Base-by-base conservation (phyloP, 2,329 filamentous ascomycete genomes). In the Blastomyces emzantsi region DNA sequence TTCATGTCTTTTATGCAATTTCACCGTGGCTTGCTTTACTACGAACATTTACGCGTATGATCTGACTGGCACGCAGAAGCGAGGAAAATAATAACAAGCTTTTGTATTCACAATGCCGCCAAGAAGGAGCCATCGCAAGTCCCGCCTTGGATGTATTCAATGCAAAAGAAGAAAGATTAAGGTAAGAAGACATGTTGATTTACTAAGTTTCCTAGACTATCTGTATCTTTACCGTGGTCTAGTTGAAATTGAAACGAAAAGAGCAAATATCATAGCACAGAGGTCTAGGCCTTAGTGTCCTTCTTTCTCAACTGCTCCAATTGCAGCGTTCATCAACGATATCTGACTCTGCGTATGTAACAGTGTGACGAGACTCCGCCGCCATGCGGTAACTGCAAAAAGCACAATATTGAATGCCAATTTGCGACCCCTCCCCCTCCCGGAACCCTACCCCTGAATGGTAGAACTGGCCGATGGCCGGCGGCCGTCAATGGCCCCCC, bases 161-260 rank as follows among this genome's bases (percentile, higher is more conserved):
- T 75, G 73, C 64, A 75, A 75, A 63, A 64, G 69, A 64, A 63
- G 72, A 47, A 74, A 74, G 63, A 69, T 75, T 63, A 75, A 75
- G 72, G 73, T 74, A 69, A 62, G 69, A n/a, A 45, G 56, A 33
- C 15, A 28, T 9, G 13, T 49, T 15, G 28, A 56, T 52, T 41
- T 36, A n/a, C 17, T 22, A 45, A n/a, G 2, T 49, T 59, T 17
- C 28, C 19, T 49, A 11, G n/a, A 17, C 13, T 30, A 15, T 41
- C 19, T 15, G 3, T 22, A 2, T 58, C 33, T 58, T 52, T 25
- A 51, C 54, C 47, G 55, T 25, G 13, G 36, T 52, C 25, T 25
- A 52, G 49, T 52, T 52, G 49, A 17, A 36, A 25, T 52, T 6
- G 25, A 52, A 28, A 30, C 22, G 6, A 58, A 28, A 39, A 11